phyloP scores from a whole-genome alignment of 2,329 filamentous ascomycete species.

The Hyphodiscus sp. region DNA sequence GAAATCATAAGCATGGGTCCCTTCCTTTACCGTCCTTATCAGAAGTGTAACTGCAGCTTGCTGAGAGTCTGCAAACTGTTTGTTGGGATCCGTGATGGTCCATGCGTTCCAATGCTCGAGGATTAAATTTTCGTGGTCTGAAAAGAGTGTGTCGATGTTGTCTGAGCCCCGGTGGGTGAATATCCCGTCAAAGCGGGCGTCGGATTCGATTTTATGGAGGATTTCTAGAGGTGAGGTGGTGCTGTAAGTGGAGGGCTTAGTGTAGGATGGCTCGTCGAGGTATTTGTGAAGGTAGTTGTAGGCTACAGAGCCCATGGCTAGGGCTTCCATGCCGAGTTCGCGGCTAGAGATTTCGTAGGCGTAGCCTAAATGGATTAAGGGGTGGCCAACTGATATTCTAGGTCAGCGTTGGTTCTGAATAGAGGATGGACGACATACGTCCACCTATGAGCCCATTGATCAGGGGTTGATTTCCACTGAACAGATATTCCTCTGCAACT shows the following conservation, averaged over 20 bases:
- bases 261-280: conserved; percentile 67
- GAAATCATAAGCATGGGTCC: conserved; percentile 69
- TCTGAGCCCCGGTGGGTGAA: conserved; percentile 51
- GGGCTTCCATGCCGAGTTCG: conserved; percentile 82
- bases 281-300: conserved; percentile 59
- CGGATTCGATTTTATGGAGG: conserved; percentile 59
- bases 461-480: conserved; percentile 66
- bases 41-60: conserved; percentile 55
- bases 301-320: conserved; percentile 58
- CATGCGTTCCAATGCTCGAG: conserved; percentile 91
- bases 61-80: conserved; percentile 69
- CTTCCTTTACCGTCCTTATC: conserved; percentile 51
- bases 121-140: conserved; percentile 60
- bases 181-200: conserved; percentile 63
- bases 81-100: conserved; percentile 62
- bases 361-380: conserved; percentile 92
- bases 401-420: conserved; percentile 3
- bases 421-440: conserved; percentile 48
- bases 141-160: conserved; percentile 64
- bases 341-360: conserved; percentile 82
- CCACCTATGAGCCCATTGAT: conserved; percentile 75
- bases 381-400: conserved; percentile 63
- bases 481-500: conserved; percentile 70
- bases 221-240: conserved; percentile 63
- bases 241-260: conserved; percentile 52